phyloP scores from a whole-genome alignment of 768 basidiomycete species.

The Steccherinum ochraceum region DNA sequence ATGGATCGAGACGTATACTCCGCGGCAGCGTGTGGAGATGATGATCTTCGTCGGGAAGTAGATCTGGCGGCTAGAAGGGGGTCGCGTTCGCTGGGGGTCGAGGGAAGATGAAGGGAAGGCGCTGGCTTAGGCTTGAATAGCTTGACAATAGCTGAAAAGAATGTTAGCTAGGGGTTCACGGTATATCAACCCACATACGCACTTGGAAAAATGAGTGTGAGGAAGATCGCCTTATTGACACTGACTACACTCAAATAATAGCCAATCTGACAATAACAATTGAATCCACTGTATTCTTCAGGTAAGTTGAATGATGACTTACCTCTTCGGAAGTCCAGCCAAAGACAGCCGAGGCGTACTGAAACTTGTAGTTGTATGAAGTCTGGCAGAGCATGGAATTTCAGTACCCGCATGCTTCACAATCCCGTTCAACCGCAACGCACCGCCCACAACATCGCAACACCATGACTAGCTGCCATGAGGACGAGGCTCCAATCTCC shows the following conservation, averaged over 20 bases:
- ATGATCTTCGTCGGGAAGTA: too few species aligned
- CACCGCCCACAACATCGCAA: slow-evolving; percentile 37
- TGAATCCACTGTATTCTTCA: too few species aligned
- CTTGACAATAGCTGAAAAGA: slow-evolving; percentile 44
- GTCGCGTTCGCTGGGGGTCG: slow-evolving; percentile 4
- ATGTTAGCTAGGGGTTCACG: too few species aligned
- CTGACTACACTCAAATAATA: slow-evolving; percentile 61
- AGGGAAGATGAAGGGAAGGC: slow-evolving; percentile 18
- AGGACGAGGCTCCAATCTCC: slow-evolving; percentile 61
- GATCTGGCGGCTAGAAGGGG: background rate
- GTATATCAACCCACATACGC: too few species aligned
- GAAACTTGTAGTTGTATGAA: slow-evolving; percentile 50
- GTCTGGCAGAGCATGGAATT: too few species aligned
- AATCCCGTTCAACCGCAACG: too few species aligned
- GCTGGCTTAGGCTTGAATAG: slow-evolving; percentile 39
- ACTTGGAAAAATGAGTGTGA: slow-evolving; percentile 60
- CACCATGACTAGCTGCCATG: slow-evolving; percentile 47
- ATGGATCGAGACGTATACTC: slow-evolving; percentile 29
- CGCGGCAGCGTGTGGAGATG: too few species aligned
- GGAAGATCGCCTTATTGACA: slow-evolving; percentile 43
- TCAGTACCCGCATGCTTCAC: too few species aligned
- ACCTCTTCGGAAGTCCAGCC: slow-evolving; percentile 65
- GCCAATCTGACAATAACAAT: too few species aligned
- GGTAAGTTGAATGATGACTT: too few species aligned
- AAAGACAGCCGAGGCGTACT: slow-evolving; percentile 57